Base-by-base conservation (phyloP, 2,329 filamentous ascomycete genomes). In the Pyrenophora seminiperda region DNA sequence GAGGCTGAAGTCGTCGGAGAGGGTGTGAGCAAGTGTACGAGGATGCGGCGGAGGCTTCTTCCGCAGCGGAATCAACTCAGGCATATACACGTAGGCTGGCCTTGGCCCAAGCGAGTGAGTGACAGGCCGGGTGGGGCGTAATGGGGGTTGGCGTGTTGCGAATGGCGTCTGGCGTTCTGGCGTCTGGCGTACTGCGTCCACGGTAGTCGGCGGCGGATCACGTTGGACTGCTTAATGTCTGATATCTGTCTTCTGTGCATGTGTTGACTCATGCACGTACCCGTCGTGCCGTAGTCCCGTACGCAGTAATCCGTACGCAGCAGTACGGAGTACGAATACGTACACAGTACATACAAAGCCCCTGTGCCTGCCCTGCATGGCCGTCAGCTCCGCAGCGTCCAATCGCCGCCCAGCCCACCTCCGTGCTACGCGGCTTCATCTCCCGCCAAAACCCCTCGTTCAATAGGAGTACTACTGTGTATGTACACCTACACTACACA, bases 81-180 rank as follows among this genome's bases (percentile, higher is more conserved):
- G 67, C 70, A 73, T 73, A 61, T 63, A 69, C n/a, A n/a, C n/a
- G n/a, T n/a, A 27, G 63, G 68, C 67, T 63, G 58, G 45, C 61
- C 52, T n/a, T 38, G 32, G 38, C 22, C 45, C 41, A 43, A 58
- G 59, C 60, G 48, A 55, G 45, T 58, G 48, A 55, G 45, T 58
- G 61, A 50, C 52, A 31, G 47, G 24, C 33, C 31, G 38, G 29
- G 42, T 45, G 52, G 52, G 33, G 42, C 45, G 42, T 43, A 39
- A 36, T 50, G 15, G 43, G 54, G 41, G 41, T 43, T 30, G 24
- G 41, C 15, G 20, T 24, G n/a, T 47, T 41, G 45, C 44, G 41
- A 47, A 47, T 31, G 39, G 30, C 46, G 40, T 30, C 20, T n/a
- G n/a, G n/a, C n/a, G n/a, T n/a, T n/a, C n/a, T n/a, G n/a, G n/a